Base-by-base conservation (phyloP, 2,329 filamentous ascomycete species). In the Talaromyces piceae region DNA sequence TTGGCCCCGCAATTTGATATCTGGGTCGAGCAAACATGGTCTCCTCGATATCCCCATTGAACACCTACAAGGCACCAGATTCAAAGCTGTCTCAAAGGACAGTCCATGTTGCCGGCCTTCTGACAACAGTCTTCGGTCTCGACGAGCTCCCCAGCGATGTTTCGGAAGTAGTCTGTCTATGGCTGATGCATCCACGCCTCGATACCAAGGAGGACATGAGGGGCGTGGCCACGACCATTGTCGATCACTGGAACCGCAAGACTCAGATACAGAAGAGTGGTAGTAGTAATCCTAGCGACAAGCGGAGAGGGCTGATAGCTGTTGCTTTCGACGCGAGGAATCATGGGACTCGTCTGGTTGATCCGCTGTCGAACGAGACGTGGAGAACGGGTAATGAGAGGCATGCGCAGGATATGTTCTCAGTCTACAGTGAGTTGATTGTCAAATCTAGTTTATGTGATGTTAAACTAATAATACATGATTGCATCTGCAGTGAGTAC, bases 321-420 rank as follows among this genome's bases (percentile, higher is more conserved):
- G 47, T 49, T 20, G 31, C 41, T 20, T 41, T 53, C 27, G 51
- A 53, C 43, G 51, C 51, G 25, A 20, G 51, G 25, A 53, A 53
- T 31, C 51, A 53, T 43, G 51, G 51, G 5, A 78, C 80, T 2
- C 76, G 93, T 50, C 69, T 83, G 53, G 80, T 91, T 2, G 77
- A 84, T 59, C 71, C 79, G 6, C 59, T 77, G 16, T 82, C 86
- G 23, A 97, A 96, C 66, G 76, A 84, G 59, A 77, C 85, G 3
- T 97, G 91, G 91, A 79, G 80, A 41, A 70, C 80, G 31, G 90
- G 89, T 26, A 95, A 96, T 64, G 73, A 78, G 6, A 80, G 77
- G 5, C 93, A 97, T 72, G 91, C 90, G 0, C 82, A 88, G 64
- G 93, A 98, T 67, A 95, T 98, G 90, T 90, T 93, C 65, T 83